Conservation (phyloP, 2,329 filamentous ascomycete genomes). For the Pyrenophora seminiperda region DNA sequence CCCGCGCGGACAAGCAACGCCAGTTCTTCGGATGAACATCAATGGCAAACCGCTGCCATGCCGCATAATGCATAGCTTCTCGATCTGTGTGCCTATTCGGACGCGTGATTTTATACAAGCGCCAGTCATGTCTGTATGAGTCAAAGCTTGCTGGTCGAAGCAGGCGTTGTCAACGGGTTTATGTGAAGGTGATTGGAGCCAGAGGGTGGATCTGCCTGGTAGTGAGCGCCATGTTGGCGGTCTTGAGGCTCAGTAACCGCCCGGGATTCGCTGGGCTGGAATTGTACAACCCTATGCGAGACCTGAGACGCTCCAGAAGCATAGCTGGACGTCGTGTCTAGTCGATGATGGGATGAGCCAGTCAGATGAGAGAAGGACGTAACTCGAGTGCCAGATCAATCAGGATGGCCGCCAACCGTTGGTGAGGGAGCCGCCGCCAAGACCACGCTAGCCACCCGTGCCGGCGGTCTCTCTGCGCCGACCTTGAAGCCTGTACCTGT, state of each 20-base stretch:
- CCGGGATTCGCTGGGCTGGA: slow-evolving; percentile 43
- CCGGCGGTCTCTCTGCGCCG: slow-evolving; percentile 16
- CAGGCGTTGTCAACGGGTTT: slow-evolving; percentile 28
- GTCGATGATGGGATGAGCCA: slow-evolving; percentile 34
- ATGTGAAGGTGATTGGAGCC: slow-evolving; percentile 42
- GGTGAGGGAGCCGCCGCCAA: slow-evolving; percentile 14
- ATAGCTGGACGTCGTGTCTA: slow-evolving; percentile 37
- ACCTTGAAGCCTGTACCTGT: slow-evolving; percentile 3
- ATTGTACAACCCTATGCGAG: slow-evolving; percentile 41
- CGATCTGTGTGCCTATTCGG: slow-evolving; percentile 19
- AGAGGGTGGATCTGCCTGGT: slow-evolving; percentile 30
- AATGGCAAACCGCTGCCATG: slow-evolving; percentile 29
- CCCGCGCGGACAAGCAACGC: slow-evolving; percentile 34
- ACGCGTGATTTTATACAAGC: slow-evolving; percentile 35
- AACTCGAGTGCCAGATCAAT: slow-evolving; percentile 32
- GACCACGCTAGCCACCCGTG: slow-evolving; percentile 12
- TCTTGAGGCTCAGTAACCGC: slow-evolving; percentile 43
- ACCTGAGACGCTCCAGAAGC: slow-evolving; percentile 46
- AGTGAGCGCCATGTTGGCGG: slow-evolving; percentile 41
- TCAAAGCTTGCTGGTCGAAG: slow-evolving; percentile 32
- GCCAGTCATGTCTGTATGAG: slow-evolving; percentile 33
- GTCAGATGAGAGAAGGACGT: slow-evolving; percentile 28
- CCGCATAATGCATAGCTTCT: slow-evolving; percentile 34
- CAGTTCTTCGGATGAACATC: slow-evolving; percentile 27
- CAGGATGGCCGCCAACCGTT: slow-evolving; percentile 30